Conservation (phyloP, 2,329 filamentous ascomycete genomes). For the Alternaria conjuncta region DNA sequence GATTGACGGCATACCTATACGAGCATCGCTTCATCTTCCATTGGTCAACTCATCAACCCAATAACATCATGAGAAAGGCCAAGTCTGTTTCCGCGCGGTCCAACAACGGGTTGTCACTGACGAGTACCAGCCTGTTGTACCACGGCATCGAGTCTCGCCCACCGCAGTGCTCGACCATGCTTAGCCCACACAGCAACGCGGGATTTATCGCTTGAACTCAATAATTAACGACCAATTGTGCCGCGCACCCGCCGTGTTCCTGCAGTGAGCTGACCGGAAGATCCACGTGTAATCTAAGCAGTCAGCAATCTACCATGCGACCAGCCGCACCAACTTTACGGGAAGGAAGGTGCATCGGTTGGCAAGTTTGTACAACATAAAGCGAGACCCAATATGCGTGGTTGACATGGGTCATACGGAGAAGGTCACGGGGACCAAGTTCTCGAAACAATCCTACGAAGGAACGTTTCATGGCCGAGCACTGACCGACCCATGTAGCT, state of each 20-base stretch:
- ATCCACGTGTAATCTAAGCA: slow-evolving; percentile 2
- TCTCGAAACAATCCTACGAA: background rate
- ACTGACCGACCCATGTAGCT: background rate
- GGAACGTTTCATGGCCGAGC: background rate
- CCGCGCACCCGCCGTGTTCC: background rate
- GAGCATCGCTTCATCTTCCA: slow-evolving; percentile 4
- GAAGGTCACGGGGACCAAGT: background rate
- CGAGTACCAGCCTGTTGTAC: background rate
- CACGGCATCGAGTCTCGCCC: background rate
- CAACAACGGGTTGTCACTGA: slow-evolving; percentile 2
- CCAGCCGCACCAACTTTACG: background rate
- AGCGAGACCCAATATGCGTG: background rate
- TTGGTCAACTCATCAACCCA: slow-evolving; percentile 10
- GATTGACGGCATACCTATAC: slow-evolving; percentile 3
- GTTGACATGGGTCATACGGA: slow-evolving; percentile 6
- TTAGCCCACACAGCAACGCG: slow-evolving; percentile 7
- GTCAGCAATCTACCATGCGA: slow-evolving; percentile 9
- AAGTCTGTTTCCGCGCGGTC: slow-evolving; percentile 1
- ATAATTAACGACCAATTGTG: slow-evolving; percentile 9
- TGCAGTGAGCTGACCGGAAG: slow-evolving; percentile 3
- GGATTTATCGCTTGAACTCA: background rate
- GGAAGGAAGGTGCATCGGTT: slow-evolving; percentile 3
- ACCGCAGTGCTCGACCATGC: slow-evolving; percentile 15
- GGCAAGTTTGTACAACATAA: background rate
- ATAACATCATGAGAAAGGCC: background rate